phyloP scores from a whole-genome alignment of 2,329 filamentous ascomycete genomes.

The Aspergillus glaucus region DNA sequence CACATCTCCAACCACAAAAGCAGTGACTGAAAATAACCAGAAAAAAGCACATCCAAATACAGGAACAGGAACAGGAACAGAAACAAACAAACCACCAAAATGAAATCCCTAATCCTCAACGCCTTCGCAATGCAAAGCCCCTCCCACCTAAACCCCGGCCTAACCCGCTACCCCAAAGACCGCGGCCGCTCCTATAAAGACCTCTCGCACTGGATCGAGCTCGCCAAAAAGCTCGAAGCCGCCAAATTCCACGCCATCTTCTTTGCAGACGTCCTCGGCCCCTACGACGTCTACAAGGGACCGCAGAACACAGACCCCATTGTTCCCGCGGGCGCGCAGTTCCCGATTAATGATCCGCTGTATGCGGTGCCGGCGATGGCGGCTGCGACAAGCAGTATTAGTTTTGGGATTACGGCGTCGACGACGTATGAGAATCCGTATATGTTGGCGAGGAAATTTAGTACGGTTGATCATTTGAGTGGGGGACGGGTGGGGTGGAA shows the following conservation, averaged over 20 bases:
- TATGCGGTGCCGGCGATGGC: constrained; percentile 43
- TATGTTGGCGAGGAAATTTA: constrained; percentile 49
- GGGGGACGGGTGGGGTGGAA: constrained; percentile 49
- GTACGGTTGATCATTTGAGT: constrained; percentile 49
- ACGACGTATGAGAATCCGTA: constrained; percentile 52
- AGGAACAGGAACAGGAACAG: too few species aligned
- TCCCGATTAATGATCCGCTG: constrained; percentile 39
- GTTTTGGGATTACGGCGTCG: constrained; percentile 49
- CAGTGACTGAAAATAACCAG: too few species aligned
- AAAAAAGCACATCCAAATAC: too few species aligned
- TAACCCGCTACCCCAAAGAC: constrained; percentile 31
- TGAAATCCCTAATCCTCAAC: constrained; percentile 42
- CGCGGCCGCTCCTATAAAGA: constrained; percentile 36
- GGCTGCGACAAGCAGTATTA: constrained; percentile 41
- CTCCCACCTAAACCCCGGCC: constrained; percentile 42
- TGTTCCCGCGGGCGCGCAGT: constrained; percentile 36
- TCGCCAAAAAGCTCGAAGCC: constrained; percentile 44
- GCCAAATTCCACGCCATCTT: constrained; percentile 48
- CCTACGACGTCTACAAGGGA: constrained; percentile 43
- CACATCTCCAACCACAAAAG: too few species aligned
- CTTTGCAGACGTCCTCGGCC: constrained; percentile 46
- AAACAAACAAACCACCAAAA: constrained; percentile 1
- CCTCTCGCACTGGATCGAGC: constrained; percentile 42
- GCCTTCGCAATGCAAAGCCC: constrained; percentile 45
- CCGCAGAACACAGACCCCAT: constrained; percentile 34